Evolutionary conservation across 345 rosid genomes (phyloP).

Genomic region (Raphanus sativus): DNA sequence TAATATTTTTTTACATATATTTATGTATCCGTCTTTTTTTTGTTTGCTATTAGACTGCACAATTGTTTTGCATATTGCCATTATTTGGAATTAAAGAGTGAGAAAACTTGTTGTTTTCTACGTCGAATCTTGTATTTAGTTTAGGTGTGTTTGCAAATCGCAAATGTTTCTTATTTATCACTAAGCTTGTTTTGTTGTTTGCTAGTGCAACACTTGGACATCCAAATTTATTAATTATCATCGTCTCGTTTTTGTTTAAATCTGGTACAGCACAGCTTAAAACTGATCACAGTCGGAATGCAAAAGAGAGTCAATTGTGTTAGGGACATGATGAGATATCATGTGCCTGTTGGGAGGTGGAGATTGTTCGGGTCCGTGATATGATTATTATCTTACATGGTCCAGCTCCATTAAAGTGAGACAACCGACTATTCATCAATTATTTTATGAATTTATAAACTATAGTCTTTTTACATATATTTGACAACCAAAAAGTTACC

Average conservation of each 20-base stretch:
- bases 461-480: background rate
- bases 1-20: too few species aligned
- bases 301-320: background rate
- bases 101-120: too few species aligned
- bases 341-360: slow-evolving; percentile 35
- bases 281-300: background rate
- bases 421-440: slow-evolving; percentile 27
- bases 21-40: too few species aligned
- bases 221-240: background rate
- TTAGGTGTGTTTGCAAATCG: too few species aligned
- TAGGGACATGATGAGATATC: background rate
- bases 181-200: too few species aligned
- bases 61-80: too few species aligned
- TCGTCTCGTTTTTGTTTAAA: background rate
- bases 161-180: background rate
- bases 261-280: background rate
- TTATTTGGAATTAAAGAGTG: too few species aligned
- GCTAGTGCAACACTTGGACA: background rate
- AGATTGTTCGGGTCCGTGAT: slow-evolving; percentile 35
- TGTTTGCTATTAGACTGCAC: too few species aligned
- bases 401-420: slow-evolving; percentile 33
- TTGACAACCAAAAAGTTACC: background rate
- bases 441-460: background rate
- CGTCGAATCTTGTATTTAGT: too few species aligned
- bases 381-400: slow-evolving; percentile 27